Evolutionary conservation across 495 filamentous ascomycete species (phyloP), one percentile per base, ranked within the genome.

Genomic region (Chaetomium tenue): DNA sequence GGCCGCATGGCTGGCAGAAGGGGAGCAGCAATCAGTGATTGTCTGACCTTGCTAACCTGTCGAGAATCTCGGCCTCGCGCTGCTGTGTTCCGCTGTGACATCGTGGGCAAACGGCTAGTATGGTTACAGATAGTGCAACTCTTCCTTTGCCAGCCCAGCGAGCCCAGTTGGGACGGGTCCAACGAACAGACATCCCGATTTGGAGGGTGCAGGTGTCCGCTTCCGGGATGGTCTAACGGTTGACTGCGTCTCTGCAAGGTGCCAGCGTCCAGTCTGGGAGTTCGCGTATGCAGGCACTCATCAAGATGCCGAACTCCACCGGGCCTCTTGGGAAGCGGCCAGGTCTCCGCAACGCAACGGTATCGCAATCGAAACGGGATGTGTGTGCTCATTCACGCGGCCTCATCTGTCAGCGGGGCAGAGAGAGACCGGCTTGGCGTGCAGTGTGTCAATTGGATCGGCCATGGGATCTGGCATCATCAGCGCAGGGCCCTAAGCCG

Each of bases 231-330:
- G 40, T 30, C 22, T 22, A 47, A 59, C 56, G 56, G 56, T 47
- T 59, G 54, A 12, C 18, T 55, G 52, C 30, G 52, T 37, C 25
- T 18, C 26, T 55, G 26, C 52, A 55, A 33, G 52, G 25, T 52
- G 50, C 50, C 50, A 12, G 6, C 33, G 28, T 9, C 30, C 56
- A 59, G 42, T 46, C 25, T 52, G 54, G 51, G 18, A 37, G 20
- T 56, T 67, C 65, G 65, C 61, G 47, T 63, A 63, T 67, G 60
- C 65, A 63, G 61, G 60, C 60, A 66, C 59, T 66, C 52, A 22
- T 44, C 46, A 51, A 23, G 26, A 47, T 60, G 54, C 54, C 54
- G 54, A 37, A 57, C 58, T 48, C 58, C 57, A 59, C 39, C 58
- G 22, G 56, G 39, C 16, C 56, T 37, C 39, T 18, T 12, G 56